These are phyloP conservation scores for Candida suzukii DNA, from an alignment of 805 yeast genomes.

Conservation along the genomic window DNA sequence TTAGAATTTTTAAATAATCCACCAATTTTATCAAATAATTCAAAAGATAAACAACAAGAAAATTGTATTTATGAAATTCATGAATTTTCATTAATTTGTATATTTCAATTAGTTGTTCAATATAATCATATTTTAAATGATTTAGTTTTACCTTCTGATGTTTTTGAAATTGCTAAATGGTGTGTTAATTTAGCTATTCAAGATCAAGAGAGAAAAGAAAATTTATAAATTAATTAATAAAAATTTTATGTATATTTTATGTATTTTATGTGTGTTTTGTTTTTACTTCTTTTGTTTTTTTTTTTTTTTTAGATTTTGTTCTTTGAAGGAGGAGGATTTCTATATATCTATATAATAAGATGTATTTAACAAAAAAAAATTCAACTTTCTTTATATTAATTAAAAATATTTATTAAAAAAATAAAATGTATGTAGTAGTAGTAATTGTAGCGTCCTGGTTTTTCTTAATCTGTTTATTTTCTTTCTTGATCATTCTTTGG, in stretches of 20 bases:
- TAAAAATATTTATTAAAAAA: no score
- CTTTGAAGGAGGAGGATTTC: no score
- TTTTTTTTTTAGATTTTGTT: no score
- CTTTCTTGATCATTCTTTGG: conserved; percentile 5
- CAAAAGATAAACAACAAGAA: conserved; percentile 16
- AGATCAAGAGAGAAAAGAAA: conserved; percentile 25
- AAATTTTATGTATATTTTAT: no score
- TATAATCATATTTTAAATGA: conserved; percentile 61
- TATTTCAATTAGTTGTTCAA: conserved; percentile 55
- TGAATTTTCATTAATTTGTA: conserved; percentile 57
- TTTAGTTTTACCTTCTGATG: conserved; percentile 53
- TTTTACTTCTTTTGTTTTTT: no score
- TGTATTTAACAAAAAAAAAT: no score
- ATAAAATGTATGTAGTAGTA: neutral
- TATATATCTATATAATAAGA: no score
- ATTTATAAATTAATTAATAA: no score
- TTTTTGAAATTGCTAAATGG: conserved; percentile 65
- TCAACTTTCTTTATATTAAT: no score
- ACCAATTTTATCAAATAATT: conserved; percentile 10
- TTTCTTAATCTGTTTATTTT: neutral
- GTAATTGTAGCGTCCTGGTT: conserved; percentile 1
- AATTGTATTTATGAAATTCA: conserved; percentile 50
- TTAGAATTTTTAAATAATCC: conserved; percentile 37
- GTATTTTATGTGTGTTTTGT: no score
- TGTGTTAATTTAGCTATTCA: conserved; percentile 60